Evolutionary conservation across 148 eudicot species (phyloP), one percentile per base, ranked within the genome.

Genomic region (Nepenthes mirabilis): DNA sequence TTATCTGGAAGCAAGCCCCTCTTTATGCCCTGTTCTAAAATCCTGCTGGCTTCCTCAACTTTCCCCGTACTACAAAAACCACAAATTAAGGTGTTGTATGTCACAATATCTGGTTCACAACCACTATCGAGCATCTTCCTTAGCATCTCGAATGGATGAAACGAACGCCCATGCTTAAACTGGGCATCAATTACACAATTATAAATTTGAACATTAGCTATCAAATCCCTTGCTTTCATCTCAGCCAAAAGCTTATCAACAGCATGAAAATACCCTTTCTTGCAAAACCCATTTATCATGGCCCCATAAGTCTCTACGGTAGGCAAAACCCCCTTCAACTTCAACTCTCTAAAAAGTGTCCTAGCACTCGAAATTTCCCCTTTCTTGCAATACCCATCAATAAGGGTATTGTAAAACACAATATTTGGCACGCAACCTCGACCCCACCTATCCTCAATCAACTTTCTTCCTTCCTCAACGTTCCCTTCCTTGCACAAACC

Each of bases 361-460:
- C 63, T 33, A 12, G 83, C 95, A 32, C 60, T 71, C 52, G 43
- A 67, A 61, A 82, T 71, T 23, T 80, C 82, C 52, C 95, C 89
- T 70, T 52, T 86, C 80, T 71, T 80, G 61, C 88, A 83, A 74
- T 82, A 93, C 47, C 98, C 98, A 71, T 82, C 80, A 57, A 93
- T 82, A 5, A 93, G 81, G 2, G 74, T 77, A 71, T 88, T 93
- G 63, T 86, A 88, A 51, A 93, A 84, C 40, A 93, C 94, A 5
- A 88, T 68, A 74, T 88, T 83, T 7, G 98, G 98, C 23, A 83
- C 70, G 33, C 96, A 82, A 52, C 84, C 82, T 64, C 70, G 72
- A 49, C 91, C 95, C 96, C 96, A 93, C 70, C 85, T 82, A 36
- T 75, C 84, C 72, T 85, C 96, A 66, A 88, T 83, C 79, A 93